Evolutionary conservation across 1,139 yeast species (phyloP).

Genomic region (Zygoascus meyerae): DNA sequence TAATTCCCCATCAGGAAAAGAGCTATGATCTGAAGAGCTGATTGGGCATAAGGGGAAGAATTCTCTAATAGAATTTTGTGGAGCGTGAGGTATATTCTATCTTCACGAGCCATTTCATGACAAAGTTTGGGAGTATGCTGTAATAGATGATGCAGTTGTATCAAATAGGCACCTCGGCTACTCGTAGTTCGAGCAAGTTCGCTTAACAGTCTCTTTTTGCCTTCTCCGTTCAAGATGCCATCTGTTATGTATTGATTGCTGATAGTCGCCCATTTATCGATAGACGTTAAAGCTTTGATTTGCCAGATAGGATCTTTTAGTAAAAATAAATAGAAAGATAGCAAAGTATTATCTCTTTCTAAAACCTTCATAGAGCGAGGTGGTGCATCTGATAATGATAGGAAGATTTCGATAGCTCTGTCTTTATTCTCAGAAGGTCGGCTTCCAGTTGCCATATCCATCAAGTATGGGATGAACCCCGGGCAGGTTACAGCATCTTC

Average conservation of each 20-base stretch:
- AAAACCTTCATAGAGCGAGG: too few relatives aligned
- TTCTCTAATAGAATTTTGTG: too few relatives aligned
- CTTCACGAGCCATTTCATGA: constrained; percentile 12
- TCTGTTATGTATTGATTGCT: constrained; percentile 7
- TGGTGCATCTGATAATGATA: too few relatives aligned
- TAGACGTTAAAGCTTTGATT: constrained; percentile 58
- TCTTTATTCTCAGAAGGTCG: constrained; percentile 37
- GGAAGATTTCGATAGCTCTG: too few relatives aligned
- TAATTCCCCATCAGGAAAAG: too few relatives aligned
- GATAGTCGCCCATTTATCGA: constrained; percentile 32
- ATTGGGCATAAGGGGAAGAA: too few relatives aligned
- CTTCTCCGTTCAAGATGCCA: constrained; percentile 16
- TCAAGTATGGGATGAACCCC: constrained; percentile 51
- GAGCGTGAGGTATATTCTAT: too few relatives aligned
- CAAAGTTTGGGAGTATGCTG: constrained; percentile 16
- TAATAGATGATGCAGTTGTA: constrained; percentile 15
- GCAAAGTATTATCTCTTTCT: too few relatives aligned
- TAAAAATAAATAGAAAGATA: too few relatives aligned
- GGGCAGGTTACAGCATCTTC: constrained; percentile 44
- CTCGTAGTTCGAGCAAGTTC: constrained; percentile 22
- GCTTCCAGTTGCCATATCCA: constrained; percentile 42
- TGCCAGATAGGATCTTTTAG: constrained; percentile 42
- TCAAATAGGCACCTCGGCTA: constrained; percentile 16
- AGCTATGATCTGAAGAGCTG: too few relatives aligned
- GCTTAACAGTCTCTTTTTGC: constrained; percentile 16